Percentiles rank a stretch among this genome's conserved stretches.
These are phyloP conservation scores for Backusella luteola DNA, from an alignment of 192 early-diverging fungal genomes.

Conservation along the genomic window DNA sequence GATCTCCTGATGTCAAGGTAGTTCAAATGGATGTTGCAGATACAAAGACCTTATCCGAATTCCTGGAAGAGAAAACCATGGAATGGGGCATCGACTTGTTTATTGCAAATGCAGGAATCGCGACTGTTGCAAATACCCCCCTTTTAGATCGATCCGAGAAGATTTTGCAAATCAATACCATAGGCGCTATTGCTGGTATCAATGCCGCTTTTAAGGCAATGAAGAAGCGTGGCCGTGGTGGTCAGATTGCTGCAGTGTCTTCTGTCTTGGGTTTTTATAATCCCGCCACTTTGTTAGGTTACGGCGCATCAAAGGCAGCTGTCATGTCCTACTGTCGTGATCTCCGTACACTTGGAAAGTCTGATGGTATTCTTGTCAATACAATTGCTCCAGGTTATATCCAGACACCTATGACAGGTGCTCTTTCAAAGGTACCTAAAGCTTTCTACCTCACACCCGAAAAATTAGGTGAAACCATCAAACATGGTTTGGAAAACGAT, in stretches of 20 bases:
- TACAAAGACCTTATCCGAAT: slow-evolving; percentile 1
- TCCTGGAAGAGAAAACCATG: slow-evolving; percentile 19
- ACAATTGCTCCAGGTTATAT: slow-evolving; percentile 26
- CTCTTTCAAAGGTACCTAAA: not conserved
- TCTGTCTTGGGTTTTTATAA: slow-evolving; percentile 22
- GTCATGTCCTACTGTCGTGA: slow-evolving; percentile 24
- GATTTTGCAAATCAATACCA: not conserved
- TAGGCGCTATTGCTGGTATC: slow-evolving; percentile 20
- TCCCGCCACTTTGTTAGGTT: not conserved
- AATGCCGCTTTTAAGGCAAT: slow-evolving; percentile 27
- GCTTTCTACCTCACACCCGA: not conserved
- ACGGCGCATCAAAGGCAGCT: slow-evolving; percentile 22
- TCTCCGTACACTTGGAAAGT: slow-evolving; percentile 21
- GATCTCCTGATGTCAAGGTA: slow-evolving; percentile 12
- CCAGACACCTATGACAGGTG: slow-evolving; percentile 16
- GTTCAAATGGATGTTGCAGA: slow-evolving; percentile 23
- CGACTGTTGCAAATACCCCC: not conserved
- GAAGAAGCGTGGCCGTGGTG: slow-evolving; percentile 5
- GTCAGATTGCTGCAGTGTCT: slow-evolving; percentile 29
- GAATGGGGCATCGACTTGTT: slow-evolving; percentile 25
- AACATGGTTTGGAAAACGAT: not conserved
- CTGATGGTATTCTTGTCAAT: slow-evolving; percentile 12
- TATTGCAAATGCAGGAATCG: slow-evolving; percentile 31
- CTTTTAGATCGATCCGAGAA: not conserved
- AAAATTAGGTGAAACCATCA: not conserved